phyloP scores from a whole-genome alignment of 352 stramenopile genomes.

The Pythium inflatum region DNA sequence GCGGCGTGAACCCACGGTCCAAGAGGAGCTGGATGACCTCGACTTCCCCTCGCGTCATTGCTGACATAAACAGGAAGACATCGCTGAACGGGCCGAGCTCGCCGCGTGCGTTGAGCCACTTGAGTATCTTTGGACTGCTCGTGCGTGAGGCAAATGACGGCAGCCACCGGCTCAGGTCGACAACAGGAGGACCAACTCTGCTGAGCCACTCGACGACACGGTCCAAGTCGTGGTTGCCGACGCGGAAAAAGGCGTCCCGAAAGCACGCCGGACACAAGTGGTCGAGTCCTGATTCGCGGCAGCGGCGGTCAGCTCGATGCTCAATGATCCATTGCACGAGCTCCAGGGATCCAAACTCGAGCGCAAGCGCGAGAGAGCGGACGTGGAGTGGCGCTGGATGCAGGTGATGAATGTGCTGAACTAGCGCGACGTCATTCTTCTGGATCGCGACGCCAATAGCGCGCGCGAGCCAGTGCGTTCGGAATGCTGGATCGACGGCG shows the following conservation, averaged over 20 bases:
- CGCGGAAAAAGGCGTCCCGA: too few species aligned
- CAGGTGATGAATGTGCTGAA: neutral
- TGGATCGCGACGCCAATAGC: conserved; percentile 9
- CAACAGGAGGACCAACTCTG: neutral
- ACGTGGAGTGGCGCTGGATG: conserved; percentile 9
- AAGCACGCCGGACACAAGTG: too few species aligned
- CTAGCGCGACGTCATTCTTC: neutral
- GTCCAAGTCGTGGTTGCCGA: neutral
- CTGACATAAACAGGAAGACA: neutral
- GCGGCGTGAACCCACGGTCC: neutral
- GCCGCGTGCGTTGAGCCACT: neutral
- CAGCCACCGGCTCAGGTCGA: neutral
- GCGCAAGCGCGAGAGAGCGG: neutral
- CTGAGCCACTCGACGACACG: neutral
- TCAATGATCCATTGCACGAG: conserved; percentile 17
- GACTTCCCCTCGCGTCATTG: neutral
- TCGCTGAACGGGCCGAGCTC: neutral
- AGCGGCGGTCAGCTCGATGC: conserved; percentile 2
- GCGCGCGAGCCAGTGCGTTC: neutral
- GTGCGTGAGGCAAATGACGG: neutral
- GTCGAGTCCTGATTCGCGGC: too few species aligned
- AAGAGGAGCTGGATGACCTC: neutral
- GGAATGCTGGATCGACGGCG: neutral
- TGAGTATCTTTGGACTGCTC: neutral
- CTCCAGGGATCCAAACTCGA: neutral